Percentiles rank a stretch among this genome's conserved stretches.
Evolutionary conservation across 768 basidiomycete genomes (phyloP).

Genomic region (Kwoniella heveanensis): DNA sequence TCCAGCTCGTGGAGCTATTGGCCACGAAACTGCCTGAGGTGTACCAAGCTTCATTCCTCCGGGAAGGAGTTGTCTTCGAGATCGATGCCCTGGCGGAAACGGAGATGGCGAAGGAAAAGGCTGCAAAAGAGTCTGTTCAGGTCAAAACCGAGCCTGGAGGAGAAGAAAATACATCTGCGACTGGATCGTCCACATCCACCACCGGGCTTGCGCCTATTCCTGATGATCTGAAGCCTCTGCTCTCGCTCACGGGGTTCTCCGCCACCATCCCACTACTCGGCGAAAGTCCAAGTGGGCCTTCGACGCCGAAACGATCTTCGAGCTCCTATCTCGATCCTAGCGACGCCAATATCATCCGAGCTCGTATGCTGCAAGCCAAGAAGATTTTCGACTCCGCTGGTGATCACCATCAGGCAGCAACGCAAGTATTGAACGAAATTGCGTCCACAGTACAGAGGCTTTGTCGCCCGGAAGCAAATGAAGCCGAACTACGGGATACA

Average conservation of each 20-base stretch:
- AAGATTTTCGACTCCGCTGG: constrained; percentile 60
- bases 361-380: constrained; percentile 83
- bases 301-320: constrained; percentile 19
- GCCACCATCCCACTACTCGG: constrained; percentile 16
- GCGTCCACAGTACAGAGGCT: constrained; percentile 69
- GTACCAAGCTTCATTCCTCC: constrained; percentile 84
- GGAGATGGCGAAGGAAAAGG: constrained; percentile 61
- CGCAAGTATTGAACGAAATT: constrained; percentile 62
- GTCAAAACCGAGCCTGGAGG: constrained; percentile 47
- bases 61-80: constrained; percentile 96
- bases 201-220: constrained; percentile 7
- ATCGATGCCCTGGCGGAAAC: constrained; percentile 75
- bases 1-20: constrained; percentile 91
- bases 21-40: constrained; percentile 77
- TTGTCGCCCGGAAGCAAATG: constrained; percentile 62
- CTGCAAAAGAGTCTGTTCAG: constrained; percentile 22
- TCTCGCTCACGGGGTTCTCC: constrained; percentile 24
- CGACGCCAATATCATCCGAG: constrained; percentile 89
- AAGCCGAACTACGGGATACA: constrained; percentile 66
- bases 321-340: constrained; percentile 64
- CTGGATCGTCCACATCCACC: background rate
- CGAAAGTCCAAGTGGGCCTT: constrained; percentile 1
- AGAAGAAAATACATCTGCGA: constrained; percentile 17
- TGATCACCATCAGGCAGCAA: constrained; percentile 63
- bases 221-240: constrained; percentile 39